Percentiles rank a stretch among this genome's conserved stretches.
Evolutionary conservation across 192 early-diverging fungal genomes (phyloP).

Genomic region (Umbelopsis ramanniana): DNA sequence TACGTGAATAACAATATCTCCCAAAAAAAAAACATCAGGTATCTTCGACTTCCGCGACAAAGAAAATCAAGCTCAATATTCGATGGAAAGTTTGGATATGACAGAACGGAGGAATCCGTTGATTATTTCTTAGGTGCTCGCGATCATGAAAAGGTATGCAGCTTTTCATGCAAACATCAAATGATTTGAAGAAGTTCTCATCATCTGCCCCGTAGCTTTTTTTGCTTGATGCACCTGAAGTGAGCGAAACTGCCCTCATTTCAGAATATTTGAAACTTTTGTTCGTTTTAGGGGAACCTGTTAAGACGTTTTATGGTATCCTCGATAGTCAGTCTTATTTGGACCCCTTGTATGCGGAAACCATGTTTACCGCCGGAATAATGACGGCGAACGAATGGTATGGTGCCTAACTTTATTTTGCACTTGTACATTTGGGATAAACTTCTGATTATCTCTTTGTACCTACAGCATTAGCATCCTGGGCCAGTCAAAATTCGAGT

Average conservation of each 20-base stretch:
- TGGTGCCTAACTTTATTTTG: no score
- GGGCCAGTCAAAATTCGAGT: background rate
- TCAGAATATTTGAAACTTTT: background rate
- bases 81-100: conserved; percentile 5
- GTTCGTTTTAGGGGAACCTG: background rate
- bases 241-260: background rate
- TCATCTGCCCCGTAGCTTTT: background rate
- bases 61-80: background rate
- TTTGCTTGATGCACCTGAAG: background rate
- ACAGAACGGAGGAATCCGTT: background rate
- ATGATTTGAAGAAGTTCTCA: background rate
- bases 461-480: background rate
- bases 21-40: background rate
- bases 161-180: no score
- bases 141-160: background rate
- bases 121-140: background rate
- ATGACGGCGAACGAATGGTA: background rate
- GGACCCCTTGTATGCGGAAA: background rate
- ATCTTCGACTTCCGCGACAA: background rate
- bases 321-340: conserved; percentile 10
- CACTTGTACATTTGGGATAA: background rate
- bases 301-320: background rate
- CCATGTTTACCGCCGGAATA: conserved; percentile 1
- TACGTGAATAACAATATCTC: background rate
- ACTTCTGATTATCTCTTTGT: no score